phyloP scores from a whole-genome alignment of 148 eudicot genomes.

The Rhododendron griersonianum region DNA sequence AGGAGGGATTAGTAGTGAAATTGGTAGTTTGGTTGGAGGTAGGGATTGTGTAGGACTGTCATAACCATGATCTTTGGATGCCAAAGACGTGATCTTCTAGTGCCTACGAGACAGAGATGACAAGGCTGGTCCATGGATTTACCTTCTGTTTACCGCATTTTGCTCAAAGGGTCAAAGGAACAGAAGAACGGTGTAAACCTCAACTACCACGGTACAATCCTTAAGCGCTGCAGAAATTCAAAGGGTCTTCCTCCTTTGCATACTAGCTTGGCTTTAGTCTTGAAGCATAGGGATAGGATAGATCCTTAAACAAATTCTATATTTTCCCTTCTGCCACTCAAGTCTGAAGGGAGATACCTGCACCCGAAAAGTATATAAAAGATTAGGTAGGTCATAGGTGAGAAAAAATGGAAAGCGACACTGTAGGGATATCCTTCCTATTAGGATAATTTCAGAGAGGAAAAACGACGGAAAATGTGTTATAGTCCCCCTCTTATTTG shows the following conservation, averaged over 20 bases:
- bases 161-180: not conserved
- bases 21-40: no score
- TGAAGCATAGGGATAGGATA: not conserved
- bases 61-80: no score
- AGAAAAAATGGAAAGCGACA: not conserved
- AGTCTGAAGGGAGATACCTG: not conserved
- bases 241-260: no score
- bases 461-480: no score
- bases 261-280: not conserved
- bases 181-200: not conserved
- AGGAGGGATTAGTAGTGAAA: no score
- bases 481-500: no score
- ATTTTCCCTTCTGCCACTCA: not conserved
- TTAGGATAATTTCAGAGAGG: not conserved
- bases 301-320: no score
- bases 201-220: not conserved
- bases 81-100: no score
- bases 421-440: not conserved
- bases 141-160: not conserved
- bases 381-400: not conserved
- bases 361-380: not conserved
- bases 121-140: not conserved
- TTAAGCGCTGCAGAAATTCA: not conserved
- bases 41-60: no score
- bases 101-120: no score